phyloP scores from a whole-genome alignment of 805 yeast species.

The Kregervanrija delftensis region DNA sequence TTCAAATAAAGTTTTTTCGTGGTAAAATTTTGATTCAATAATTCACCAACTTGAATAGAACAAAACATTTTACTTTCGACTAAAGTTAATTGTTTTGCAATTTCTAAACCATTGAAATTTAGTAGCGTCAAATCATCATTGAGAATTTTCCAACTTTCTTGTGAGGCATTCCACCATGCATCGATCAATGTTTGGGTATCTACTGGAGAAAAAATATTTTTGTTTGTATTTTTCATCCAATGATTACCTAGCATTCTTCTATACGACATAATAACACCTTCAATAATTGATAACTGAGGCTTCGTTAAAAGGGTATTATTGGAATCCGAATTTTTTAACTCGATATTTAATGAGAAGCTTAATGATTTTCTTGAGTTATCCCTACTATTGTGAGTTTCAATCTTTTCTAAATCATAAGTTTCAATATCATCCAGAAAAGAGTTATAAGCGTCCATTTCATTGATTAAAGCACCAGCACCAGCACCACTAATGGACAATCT shows the following conservation, averaged over 20 bases:
- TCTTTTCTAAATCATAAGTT: slow-evolving; percentile 22
- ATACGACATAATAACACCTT: slow-evolving; percentile 44
- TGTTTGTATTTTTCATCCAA: slow-evolving; percentile 29
- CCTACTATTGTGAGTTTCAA: slow-evolving; percentile 12
- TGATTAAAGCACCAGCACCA: slow-evolving; percentile 13
- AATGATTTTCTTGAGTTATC: slow-evolving; percentile 16
- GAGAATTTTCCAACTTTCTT: slow-evolving; percentile 51
- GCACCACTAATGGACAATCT: slow-evolving; percentile 15
- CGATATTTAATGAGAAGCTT: slow-evolving; percentile 23
- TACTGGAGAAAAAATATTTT: slow-evolving; percentile 20
- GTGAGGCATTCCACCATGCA: slow-evolving; percentile 44
- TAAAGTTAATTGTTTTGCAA: slow-evolving; percentile 70
- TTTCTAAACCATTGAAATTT: slow-evolving; percentile 62
- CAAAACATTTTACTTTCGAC: slow-evolving; percentile 65
- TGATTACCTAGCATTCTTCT: slow-evolving; percentile 44
- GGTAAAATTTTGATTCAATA: slow-evolving; percentile 57
- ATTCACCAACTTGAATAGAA: slow-evolving; percentile 55
- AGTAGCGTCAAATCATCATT: slow-evolving; percentile 46
- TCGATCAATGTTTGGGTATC: slow-evolving; percentile 32
- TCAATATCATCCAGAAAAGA: slow-evolving; percentile 29
- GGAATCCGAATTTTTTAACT: slow-evolving; percentile 21
- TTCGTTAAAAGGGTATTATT: slow-evolving; percentile 24
- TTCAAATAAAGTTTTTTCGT: slow-evolving; percentile 51
- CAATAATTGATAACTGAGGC: slow-evolving; percentile 37
- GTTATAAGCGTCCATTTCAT: slow-evolving; percentile 26